Conservation (phyloP, 1,284 basidiomycete species). For the Coniferiporia weirii region DNA sequence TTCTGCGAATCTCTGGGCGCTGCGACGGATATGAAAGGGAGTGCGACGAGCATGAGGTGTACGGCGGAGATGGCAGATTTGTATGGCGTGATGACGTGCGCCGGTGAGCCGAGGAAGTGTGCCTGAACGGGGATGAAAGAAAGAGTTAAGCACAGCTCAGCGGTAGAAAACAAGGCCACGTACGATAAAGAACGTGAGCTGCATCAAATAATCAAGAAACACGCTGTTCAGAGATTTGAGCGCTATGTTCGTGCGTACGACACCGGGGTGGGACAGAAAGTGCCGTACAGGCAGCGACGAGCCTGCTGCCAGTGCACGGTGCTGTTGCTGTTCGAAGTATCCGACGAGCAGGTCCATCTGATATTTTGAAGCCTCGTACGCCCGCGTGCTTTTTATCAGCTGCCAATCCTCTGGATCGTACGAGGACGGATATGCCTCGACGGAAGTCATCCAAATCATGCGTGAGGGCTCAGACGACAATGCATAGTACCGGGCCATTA, state of each 20-base stretch:
- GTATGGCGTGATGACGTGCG: constrained; percentile 55
- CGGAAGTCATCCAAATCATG: constrained; percentile 78
- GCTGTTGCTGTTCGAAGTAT: constrained; percentile 43
- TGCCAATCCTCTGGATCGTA: constrained; percentile 73
- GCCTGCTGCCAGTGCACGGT: constrained; percentile 23
- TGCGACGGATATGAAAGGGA: constrained; percentile 38
- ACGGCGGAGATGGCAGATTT: constrained; percentile 63
- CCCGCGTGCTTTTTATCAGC: constrained; percentile 50
- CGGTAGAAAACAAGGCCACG: constrained; percentile 28
- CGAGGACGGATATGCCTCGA: constrained; percentile 51
- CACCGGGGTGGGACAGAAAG: constrained; percentile 68
- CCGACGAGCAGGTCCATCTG: constrained; percentile 70
- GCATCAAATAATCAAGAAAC: constrained; percentile 49
- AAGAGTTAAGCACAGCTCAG: background rate
- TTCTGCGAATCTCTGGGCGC: constrained; percentile 13
- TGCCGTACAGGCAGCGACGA: constrained; percentile 42
- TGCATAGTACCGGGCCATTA: constrained; percentile 30
- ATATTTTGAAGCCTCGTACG: constrained; percentile 78
- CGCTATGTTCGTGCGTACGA: constrained; percentile 63
- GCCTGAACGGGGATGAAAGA: constrained; percentile 37
- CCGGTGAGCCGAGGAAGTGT: constrained; percentile 57
- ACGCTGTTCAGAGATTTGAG: constrained; percentile 43
- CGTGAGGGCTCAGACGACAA: constrained; percentile 40
- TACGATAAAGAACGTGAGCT: constrained; percentile 65
- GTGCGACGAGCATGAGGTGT: constrained; percentile 53